Percentiles rank a stretch among this genome's conserved stretches.
phyloP scores from a whole-genome alignment of 352 stramenopile genomes.

The Aphanomyces astaci region DNA sequence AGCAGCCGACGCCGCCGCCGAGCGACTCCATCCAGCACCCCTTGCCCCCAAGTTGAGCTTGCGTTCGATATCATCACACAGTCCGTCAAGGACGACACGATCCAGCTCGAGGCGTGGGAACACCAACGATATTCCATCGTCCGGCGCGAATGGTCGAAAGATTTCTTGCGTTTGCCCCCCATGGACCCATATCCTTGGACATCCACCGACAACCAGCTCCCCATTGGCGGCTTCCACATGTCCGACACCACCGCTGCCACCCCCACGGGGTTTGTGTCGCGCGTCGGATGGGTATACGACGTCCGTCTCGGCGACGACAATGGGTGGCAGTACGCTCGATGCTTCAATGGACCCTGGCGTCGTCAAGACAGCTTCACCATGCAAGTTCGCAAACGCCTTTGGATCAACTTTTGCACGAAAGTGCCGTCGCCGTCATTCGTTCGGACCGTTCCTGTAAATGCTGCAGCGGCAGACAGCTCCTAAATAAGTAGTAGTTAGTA shows the following conservation, averaged over 20 bases:
- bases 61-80: slow-evolving; percentile 5
- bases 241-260: neutral
- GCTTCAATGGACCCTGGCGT: neutral
- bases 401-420: neutral
- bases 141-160: slow-evolving; percentile 1
- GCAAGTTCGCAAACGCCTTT: neutral
- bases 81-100: neutral
- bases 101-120: slow-evolving; percentile 1
- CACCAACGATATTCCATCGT: neutral
- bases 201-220: neutral
- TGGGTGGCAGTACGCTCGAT: neutral
- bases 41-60: neutral
- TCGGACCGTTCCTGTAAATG: too few species aligned
- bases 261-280: neutral
- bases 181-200: neutral
- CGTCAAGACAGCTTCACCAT: neutral
- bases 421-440: too few species aligned
- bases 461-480: neutral
- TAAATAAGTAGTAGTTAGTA: too few species aligned
- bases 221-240: neutral
- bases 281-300: slow-evolving; percentile 1
- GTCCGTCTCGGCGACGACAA: slow-evolving; percentile 6
- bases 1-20: neutral
- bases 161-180: neutral
- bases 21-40: neutral